phyloP scores from a whole-genome alignment of 2,329 filamentous ascomycete genomes.

The Saccharata proteae region DNA sequence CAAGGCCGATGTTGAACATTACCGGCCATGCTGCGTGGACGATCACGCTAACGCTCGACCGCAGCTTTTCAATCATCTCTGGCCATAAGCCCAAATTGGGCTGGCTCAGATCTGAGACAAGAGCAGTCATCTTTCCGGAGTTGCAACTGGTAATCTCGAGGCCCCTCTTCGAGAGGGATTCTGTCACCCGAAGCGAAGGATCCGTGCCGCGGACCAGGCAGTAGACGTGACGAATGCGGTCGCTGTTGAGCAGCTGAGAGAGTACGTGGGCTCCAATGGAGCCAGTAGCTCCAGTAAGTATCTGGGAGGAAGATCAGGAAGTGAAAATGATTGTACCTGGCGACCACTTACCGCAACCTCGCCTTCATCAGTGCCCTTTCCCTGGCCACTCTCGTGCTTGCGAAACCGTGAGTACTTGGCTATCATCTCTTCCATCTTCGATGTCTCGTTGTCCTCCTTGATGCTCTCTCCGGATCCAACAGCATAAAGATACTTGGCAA shows the following conservation, averaged over 20 bases:
- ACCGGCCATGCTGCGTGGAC: slow-evolving; percentile 45
- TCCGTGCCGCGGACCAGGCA: slow-evolving; percentile 32
- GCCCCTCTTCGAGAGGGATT: too few species aligned
- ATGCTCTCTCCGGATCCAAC: slow-evolving; percentile 27
- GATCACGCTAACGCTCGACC: slow-evolving; percentile 25
- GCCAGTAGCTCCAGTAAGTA: slow-evolving; percentile 17
- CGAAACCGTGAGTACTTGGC: slow-evolving; percentile 30
- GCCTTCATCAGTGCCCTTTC: too few species aligned
- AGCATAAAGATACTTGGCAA: slow-evolving; percentile 34
- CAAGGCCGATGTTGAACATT: slow-evolving; percentile 43
- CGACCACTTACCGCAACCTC: slow-evolving; percentile 16
- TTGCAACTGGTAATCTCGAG: slow-evolving; percentile 15
- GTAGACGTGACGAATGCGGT: slow-evolving; percentile 12
- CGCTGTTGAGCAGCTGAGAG: slow-evolving; percentile 11
- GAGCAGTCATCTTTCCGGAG: slow-evolving; percentile 21
- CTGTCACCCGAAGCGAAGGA: slow-evolving; percentile 17
- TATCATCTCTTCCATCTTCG: slow-evolving; percentile 36
- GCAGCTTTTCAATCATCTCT: slow-evolving; percentile 11
- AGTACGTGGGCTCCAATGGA: slow-evolving; percentile 15
- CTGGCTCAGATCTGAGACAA: slow-evolving; percentile 30
- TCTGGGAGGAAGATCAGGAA: background rate
- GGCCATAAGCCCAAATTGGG: slow-evolving; percentile 28
- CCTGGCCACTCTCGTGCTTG: too few species aligned
- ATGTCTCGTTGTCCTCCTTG: slow-evolving; percentile 24
- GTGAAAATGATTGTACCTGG: slow-evolving; percentile 15